phyloP scores from a whole-genome alignment of 2,329 filamentous ascomycete species.

The Exophiala bonariae region DNA sequence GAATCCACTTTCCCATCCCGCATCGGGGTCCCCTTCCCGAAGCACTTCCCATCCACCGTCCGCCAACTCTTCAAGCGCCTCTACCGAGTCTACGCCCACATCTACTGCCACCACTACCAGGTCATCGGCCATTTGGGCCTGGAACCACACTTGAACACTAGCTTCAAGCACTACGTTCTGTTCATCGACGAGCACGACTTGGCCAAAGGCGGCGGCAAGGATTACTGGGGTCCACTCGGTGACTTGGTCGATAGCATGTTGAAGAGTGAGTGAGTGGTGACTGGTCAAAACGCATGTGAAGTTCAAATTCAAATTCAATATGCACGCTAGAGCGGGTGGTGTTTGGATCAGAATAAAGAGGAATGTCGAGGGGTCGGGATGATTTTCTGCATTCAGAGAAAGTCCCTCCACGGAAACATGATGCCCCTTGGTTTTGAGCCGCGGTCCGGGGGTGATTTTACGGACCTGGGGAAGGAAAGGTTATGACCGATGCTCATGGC shows the following conservation, averaged over 20 bases:
- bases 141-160: slow-evolving; percentile 96
- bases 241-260: slow-evolving; percentile 98
- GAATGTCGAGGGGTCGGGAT: no score
- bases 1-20: slow-evolving; percentile 92
- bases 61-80: slow-evolving; percentile 98
- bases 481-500: no score
- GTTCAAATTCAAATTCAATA: background rate
- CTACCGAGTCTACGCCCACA: slow-evolving; percentile 97
- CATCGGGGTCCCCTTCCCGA: slow-evolving; percentile 91
- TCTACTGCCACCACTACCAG: slow-evolving; percentile 99
- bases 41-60: slow-evolving; percentile 82
- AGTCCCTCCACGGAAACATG: no score
- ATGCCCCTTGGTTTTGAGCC: no score
- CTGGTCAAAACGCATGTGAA: background rate
- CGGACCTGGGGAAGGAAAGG: no score
- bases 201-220: slow-evolving; percentile 73
- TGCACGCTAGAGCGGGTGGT: no score
- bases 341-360: background rate
- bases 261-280: slow-evolving; percentile 70
- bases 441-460: no score
- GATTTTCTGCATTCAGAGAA: no score
- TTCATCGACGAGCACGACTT: slow-evolving; percentile 97
- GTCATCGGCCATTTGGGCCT: slow-evolving; percentile 92
- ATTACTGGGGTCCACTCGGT: slow-evolving; percentile 94
- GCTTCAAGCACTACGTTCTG: slow-evolving; percentile 99